These are phyloP conservation scores for Russula sp. DNA, from an alignment of 768 basidiomycete genomes.

Conservation along the genomic window DNA sequence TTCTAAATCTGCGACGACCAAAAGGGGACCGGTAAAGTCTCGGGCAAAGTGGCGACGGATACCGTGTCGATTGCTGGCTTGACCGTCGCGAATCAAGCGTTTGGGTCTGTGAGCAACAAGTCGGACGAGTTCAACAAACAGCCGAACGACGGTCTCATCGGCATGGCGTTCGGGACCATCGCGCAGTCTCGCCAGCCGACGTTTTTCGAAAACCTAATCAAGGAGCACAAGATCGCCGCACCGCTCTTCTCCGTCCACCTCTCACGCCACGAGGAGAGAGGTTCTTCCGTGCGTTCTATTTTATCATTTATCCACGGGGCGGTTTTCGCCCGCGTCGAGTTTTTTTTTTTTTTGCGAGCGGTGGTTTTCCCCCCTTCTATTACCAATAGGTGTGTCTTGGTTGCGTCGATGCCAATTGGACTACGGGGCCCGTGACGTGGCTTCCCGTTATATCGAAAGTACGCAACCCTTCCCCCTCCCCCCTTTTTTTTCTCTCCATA, in stretches of 20 bases:
- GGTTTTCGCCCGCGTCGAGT: background rate
- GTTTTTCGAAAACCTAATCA: slow-evolving; percentile 58
- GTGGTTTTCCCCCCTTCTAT: background rate
- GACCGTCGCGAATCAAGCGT: slow-evolving; percentile 41
- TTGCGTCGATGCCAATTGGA: slow-evolving; percentile 35
- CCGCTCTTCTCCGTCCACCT: slow-evolving; percentile 57
- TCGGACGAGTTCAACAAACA: slow-evolving; percentile 43
- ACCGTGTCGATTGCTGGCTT: slow-evolving; percentile 42
- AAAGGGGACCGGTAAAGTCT: slow-evolving; percentile 47
- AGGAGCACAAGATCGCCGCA: slow-evolving; percentile 32
- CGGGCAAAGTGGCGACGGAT: slow-evolving; percentile 44
- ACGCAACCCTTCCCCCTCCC: background rate
- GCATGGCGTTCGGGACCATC: slow-evolving; percentile 56
- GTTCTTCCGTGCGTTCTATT: slow-evolving; percentile 39
- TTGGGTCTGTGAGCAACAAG: slow-evolving; percentile 43
- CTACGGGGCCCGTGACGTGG: slow-evolving; percentile 33
- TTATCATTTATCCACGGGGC: no score
- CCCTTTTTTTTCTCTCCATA: no score
- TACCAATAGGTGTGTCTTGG: slow-evolving; percentile 35
- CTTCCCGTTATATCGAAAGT: slow-evolving; percentile 33
- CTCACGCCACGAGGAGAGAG: slow-evolving; percentile 33
- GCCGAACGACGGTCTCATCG: slow-evolving; percentile 53
- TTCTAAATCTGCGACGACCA: background rate
- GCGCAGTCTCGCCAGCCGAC: slow-evolving; percentile 40
- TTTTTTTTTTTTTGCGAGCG: background rate